Percentiles rank a stretch among this genome's conserved stretches.
These are phyloP conservation scores for Trichomonas tenax DNA, from an alignment of 208 protist species.

Conservation along the genomic window DNA sequence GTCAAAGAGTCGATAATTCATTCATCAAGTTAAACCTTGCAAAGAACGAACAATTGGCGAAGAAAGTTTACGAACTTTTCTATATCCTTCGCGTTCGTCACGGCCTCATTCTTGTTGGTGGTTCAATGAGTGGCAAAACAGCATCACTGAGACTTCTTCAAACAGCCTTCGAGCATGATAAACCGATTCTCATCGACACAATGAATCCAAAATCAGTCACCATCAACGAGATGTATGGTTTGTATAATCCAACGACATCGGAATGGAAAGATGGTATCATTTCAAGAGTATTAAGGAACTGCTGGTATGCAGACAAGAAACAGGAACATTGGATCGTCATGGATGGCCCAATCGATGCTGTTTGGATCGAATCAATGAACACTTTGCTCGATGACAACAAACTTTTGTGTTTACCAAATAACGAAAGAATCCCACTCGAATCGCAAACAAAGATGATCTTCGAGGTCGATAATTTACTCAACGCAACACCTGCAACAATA, in stretches of 20 bases:
- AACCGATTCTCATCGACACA: conserved; percentile 58
- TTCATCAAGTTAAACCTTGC: neutral
- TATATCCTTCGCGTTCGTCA: conserved; percentile 88
- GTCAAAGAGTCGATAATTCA: conserved; percentile 16
- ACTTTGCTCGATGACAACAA: conserved; percentile 94
- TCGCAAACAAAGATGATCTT: conserved; percentile 75
- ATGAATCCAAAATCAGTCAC: conserved; percentile 89
- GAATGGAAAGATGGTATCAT: conserved; percentile 62
- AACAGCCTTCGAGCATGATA: conserved; percentile 84
- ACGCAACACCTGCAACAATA: conserved; percentile 90
- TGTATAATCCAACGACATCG: conserved; percentile 73
- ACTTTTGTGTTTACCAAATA: conserved; percentile 77
- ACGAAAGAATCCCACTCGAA: conserved; percentile 79
- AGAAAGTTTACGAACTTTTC: conserved; percentile 43
- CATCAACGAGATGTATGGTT: conserved; percentile 86
- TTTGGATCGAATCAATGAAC: conserved; percentile 98
- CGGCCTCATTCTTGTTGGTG: conserved; percentile 88
- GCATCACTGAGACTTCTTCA: conserved; percentile 56
- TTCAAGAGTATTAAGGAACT: conserved; percentile 56
- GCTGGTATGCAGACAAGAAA: conserved; percentile 51
- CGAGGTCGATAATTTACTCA: conserved; percentile 84
- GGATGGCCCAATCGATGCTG: conserved; percentile 89
- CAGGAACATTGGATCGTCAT: conserved; percentile 78
- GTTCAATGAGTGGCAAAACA: conserved; percentile 63
- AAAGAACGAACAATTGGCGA: neutral